Evolutionary conservation across 1,139 yeast genomes (phyloP).

Genomic region (Blastobotrys buckinghamii): DNA sequence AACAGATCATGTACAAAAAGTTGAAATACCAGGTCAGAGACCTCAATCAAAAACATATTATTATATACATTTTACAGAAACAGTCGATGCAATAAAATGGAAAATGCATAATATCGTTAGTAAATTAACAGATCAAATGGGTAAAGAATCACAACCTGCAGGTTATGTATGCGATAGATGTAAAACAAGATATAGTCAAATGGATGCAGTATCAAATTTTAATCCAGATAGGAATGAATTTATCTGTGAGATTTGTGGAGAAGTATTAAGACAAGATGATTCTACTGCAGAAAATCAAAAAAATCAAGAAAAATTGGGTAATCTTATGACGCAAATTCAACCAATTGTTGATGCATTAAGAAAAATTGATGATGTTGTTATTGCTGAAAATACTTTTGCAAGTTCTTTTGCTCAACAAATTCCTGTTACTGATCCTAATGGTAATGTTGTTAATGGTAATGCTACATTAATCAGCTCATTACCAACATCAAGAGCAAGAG

Average conservation of each 20-base stretch:
- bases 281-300: constrained; percentile 75
- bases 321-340: constrained; percentile 82
- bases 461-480: constrained; percentile 31
- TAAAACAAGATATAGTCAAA: constrained; percentile 68
- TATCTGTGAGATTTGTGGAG: constrained; percentile 75
- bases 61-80: constrained; percentile 84
- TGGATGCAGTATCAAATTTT: constrained; percentile 79
- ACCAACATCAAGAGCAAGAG: constrained; percentile 17
- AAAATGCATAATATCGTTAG: constrained; percentile 85
- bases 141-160: constrained; percentile 76
- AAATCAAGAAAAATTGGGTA: constrained; percentile 77
- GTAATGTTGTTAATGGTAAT: constrained; percentile 29
- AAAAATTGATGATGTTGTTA: constrained; percentile 75
- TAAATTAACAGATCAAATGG: constrained; percentile 71
- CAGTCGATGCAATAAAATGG: constrained; percentile 95
- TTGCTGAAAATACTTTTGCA: constrained; percentile 87
- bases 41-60: constrained; percentile 72
- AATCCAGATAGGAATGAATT: constrained; percentile 78
- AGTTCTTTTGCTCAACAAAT: constrained; percentile 68
- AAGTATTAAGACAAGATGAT: constrained; percentile 72
- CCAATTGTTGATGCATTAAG: constrained; percentile 80
- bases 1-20: constrained; percentile 61
- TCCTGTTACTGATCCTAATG: constrained; percentile 38
- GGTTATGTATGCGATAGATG: constrained; percentile 91
- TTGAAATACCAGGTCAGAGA: constrained; percentile 69